phyloP scores from a whole-genome alignment of 2,329 filamentous ascomycete genomes.

The Cladobotryum protrusum region DNA sequence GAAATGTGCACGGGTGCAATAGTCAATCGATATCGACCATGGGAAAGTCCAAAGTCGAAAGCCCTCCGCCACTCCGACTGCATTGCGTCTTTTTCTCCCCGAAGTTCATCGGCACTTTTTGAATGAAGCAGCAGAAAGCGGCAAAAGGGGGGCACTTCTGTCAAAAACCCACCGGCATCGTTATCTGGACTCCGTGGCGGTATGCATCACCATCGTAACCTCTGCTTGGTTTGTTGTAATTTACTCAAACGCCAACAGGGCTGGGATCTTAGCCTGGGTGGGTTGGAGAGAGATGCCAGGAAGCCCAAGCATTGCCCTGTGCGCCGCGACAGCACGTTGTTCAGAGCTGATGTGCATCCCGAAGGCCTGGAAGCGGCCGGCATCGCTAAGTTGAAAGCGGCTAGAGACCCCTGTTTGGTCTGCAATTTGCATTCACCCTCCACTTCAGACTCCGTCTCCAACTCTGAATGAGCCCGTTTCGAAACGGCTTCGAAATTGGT shows the following conservation, averaged over 20 bases:
- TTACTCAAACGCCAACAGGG: too few species aligned
- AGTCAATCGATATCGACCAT: background rate
- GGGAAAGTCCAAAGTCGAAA: background rate
- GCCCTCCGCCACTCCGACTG: background rate
- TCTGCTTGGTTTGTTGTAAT: too few species aligned
- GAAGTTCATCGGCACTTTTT: background rate
- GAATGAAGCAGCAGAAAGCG: too few species aligned
- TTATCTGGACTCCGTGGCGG: too few species aligned
- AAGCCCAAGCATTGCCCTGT: background rate
- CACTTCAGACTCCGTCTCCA: too few species aligned
- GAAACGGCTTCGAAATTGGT: too few species aligned
- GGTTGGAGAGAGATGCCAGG: too few species aligned
- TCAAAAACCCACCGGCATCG: too few species aligned
- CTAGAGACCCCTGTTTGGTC: background rate
- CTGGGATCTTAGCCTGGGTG: too few species aligned
- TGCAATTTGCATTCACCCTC: too few species aligned
- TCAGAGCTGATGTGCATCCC: slow-evolving; percentile 1
- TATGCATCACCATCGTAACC: background rate
- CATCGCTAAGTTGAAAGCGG: background rate
- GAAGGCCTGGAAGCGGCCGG: background rate
- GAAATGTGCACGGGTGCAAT: background rate
- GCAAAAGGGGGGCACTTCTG: too few species aligned
- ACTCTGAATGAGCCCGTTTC: too few species aligned
- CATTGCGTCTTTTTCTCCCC: background rate
- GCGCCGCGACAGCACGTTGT: background rate